Evolutionary conservation across 257 asterid species (phyloP), one percentile per base, ranked within the genome.

Genomic region (Lithospermum erythrorhizon): DNA sequence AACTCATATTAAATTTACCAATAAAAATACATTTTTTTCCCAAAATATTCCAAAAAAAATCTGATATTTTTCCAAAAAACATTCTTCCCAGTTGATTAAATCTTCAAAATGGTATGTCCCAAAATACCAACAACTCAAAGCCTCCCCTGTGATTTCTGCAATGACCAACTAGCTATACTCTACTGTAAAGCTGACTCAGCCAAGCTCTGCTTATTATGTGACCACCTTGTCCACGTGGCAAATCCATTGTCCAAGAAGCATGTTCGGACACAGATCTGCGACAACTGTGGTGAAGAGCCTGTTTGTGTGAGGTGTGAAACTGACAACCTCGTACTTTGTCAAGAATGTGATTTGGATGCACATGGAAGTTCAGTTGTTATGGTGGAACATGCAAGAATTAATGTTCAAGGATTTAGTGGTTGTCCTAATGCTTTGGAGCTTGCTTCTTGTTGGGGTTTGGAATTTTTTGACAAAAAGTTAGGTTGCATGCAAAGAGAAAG

Each of bases 361-460:
- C 85, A 83, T 52, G 57, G 63, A 57, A 66, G 65, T 48, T 62
- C 79, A 15, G 21, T 66, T 63, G 59, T 75, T 3, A 45, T 64
- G 29, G 15, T 29, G 10, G 67, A 73, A 35, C 81, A 73, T 60
- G 73, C 77, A 51, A 61, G 79, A 55, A 76, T 68, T 72, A 62
- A 80, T 8, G 76, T 87, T 61, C 65, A 78, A 58, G 77, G 76
- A 45, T 84, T 81, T 63, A 74, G 84, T 4, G 95, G 94, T 8
- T 82, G 87, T 55, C 95, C 95, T 23, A 72, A 86, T 6, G 84
- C 95, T 17, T 72, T 72, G n/a, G 90, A 87, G 67, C 77, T 87
- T 62, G 81, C 90, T n/a, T 78, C 65, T 22, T 70, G 82, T 57
- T 87, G 94, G 95, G 53, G 63, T 20, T 18, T 59, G 8, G 53